Conservation (phyloP, 345 rosid genomes). For the Eucalyptus erythrocorys region DNA sequence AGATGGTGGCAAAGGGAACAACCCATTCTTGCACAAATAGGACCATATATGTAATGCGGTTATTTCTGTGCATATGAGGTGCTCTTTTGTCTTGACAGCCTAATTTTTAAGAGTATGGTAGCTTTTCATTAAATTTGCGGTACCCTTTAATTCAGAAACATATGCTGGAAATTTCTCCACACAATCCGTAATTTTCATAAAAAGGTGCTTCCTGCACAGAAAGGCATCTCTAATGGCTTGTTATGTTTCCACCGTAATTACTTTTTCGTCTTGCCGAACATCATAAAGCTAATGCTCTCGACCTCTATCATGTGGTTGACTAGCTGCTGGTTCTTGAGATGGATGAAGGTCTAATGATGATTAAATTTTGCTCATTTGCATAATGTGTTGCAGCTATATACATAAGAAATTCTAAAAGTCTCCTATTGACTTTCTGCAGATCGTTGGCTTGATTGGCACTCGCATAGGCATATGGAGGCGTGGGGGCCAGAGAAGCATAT, state of each 20-base stretch:
- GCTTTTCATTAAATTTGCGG: background rate
- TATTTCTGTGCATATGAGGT: background rate
- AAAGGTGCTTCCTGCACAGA: background rate
- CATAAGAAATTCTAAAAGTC: background rate
- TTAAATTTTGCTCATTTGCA: background rate
- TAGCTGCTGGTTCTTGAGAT: background rate
- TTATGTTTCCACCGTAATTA: background rate
- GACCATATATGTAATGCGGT: background rate
- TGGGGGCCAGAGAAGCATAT: slow-evolving; percentile 56
- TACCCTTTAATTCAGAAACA: background rate
- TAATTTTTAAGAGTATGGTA: background rate
- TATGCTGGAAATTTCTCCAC: background rate
- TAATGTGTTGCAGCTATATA: background rate
- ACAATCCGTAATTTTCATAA: background rate
- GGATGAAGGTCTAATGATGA: background rate
- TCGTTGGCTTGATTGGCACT: slow-evolving; percentile 81
- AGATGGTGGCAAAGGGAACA: background rate
- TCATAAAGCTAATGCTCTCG: background rate
- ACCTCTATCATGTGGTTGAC: background rate
- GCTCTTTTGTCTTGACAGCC: background rate
- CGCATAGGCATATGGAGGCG: slow-evolving; percentile 86
- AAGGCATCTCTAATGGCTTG: background rate
- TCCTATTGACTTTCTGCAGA: slow-evolving; percentile 15
- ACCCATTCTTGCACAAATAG: background rate
- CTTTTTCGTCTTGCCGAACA: background rate